These are phyloP conservation scores for Lentinus brumalis DNA, from an alignment of 768 basidiomycete species.

Conservation along the genomic window DNA sequence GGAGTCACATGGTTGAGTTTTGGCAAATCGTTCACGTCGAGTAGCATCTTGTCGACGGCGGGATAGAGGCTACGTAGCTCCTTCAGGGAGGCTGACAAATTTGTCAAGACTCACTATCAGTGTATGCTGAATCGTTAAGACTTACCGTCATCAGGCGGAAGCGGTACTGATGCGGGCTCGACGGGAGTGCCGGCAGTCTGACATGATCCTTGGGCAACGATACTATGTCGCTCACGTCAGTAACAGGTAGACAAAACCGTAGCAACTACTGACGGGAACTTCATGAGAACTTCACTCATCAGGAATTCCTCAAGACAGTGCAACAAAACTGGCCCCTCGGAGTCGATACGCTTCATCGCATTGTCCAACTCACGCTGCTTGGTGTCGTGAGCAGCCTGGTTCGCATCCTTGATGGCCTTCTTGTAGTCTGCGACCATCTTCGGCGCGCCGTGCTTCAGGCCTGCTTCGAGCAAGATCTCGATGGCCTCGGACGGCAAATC, in stretches of 20 bases:
- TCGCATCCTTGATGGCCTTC: neutral
- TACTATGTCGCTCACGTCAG: neutral
- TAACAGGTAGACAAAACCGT: too few species aligned
- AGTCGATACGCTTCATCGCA: neutral
- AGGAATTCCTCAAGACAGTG: neutral
- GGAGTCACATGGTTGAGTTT: neutral
- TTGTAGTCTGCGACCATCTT: neutral
- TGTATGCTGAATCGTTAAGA: too few species aligned
- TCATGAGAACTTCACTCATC: neutral
- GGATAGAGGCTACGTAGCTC: neutral
- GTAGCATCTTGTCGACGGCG: neutral
- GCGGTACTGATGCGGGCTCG: neutral
- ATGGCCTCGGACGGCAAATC: conserved; percentile 5
- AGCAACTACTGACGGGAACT: neutral
- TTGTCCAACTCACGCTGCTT: neutral
- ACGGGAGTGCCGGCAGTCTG: neutral
- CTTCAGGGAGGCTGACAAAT: too few species aligned
- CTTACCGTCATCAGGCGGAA: neutral
- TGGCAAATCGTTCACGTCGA: neutral
- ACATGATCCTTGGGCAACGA: neutral
- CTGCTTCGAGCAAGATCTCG: conserved; percentile 8
- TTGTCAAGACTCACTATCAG: too few species aligned
- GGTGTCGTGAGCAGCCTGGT: neutral
- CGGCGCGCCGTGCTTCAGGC: neutral
- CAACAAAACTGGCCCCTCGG: neutral